phyloP scores from a whole-genome alignment of 257 asterid species.

The Petrea volubilis region DNA sequence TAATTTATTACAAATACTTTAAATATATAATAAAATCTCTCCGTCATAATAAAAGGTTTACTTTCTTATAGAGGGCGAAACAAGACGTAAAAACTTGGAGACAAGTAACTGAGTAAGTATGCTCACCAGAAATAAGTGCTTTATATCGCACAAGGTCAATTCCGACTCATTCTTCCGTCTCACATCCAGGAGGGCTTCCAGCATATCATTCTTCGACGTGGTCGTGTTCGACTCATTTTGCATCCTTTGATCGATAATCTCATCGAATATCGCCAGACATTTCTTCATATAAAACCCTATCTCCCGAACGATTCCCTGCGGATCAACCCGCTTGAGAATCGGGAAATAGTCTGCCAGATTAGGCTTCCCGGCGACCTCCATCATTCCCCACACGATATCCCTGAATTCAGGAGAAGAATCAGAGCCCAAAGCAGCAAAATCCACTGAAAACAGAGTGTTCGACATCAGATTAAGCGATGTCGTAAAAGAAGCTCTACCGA shows the following conservation, averaged over 20 bases:
- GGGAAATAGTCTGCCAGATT: no score
- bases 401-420: slow-evolving; percentile 20
- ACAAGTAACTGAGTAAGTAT: no score
- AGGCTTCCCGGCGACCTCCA: not conserved
- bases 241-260: slow-evolving; percentile 14
- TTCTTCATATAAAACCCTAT: not conserved
- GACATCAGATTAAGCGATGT: slow-evolving; percentile 31
- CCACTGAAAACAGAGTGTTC: slow-evolving; percentile 26
- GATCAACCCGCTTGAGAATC: slow-evolving; percentile 14
- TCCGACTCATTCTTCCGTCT: not conserved
- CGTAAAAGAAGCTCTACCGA: slow-evolving; percentile 25
- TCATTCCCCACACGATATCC: slow-evolving; percentile 16
- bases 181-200: slow-evolving; percentile 34
- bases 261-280: slow-evolving; percentile 14
- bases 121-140: slow-evolving; percentile 24
- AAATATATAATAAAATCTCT: no score
- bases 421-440: slow-evolving; percentile 14
- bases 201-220: slow-evolving; percentile 13
- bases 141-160: slow-evolving; percentile 2
- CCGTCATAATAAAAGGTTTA: no score
- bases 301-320: slow-evolving; percentile 17
- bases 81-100: no score
- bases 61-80: no score
- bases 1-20: no score
- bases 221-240: not conserved